Conservation (phyloP, 352 stramenopile genomes). For the Pythium coloratum region DNA sequence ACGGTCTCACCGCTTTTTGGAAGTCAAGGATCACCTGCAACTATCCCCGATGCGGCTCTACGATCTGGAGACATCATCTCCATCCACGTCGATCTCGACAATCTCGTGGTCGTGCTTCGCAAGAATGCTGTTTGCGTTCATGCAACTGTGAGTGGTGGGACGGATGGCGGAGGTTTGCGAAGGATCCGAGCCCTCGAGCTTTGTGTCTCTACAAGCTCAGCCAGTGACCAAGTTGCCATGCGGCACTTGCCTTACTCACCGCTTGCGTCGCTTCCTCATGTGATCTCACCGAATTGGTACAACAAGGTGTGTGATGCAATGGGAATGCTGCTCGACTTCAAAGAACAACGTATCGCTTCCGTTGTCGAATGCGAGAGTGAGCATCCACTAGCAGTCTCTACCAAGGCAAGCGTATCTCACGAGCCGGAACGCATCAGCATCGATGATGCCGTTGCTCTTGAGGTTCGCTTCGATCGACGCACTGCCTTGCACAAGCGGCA, state of each 20-base stretch:
- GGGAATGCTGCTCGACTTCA: conserved; percentile 58
- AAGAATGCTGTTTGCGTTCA: conserved; percentile 15
- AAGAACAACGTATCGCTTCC: conserved; percentile 32
- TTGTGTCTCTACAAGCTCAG: neutral
- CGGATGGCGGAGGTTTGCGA: neutral
- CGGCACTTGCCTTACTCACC: conserved; percentile 32
- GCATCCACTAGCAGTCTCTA: conserved; percentile 33
- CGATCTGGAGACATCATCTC: conserved; percentile 40
- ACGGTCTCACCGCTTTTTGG: conserved; percentile 4
- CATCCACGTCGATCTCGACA: conserved; percentile 10
- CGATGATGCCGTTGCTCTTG: conserved; percentile 53
- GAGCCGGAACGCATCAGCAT: conserved; percentile 35
- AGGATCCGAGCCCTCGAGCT: neutral
- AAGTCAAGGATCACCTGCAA: neutral
- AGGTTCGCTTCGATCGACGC: conserved; percentile 67
- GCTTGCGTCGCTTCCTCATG: conserved; percentile 32
- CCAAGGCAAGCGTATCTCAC: neutral
- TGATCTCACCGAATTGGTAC: conserved; percentile 54
- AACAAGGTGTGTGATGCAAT: conserved; percentile 57
- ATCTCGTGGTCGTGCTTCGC: conserved; percentile 9
- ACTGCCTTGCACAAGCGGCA: conserved; percentile 42
- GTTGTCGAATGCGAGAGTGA: conserved; percentile 53
- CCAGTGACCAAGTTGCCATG: conserved; percentile 3
- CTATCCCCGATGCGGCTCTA: conserved; percentile 11
- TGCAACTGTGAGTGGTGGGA: neutral